Conservation (phyloP, 2,329 filamentous ascomycete species). For the Calycina herbarum region DNA sequence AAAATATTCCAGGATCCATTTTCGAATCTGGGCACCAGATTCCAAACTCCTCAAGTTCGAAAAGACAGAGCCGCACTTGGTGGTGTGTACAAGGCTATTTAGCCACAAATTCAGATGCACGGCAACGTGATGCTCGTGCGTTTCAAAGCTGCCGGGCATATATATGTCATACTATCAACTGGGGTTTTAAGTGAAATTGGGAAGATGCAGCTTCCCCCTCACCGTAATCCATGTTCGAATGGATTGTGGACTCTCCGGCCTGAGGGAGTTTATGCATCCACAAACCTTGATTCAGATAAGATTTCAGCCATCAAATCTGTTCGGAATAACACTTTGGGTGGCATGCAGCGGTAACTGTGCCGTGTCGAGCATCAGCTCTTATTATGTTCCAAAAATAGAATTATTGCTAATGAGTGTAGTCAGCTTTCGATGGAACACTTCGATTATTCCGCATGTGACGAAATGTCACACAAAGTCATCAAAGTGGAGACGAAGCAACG, state of each 20-base stretch:
- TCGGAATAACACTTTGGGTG: conserved; percentile 14
- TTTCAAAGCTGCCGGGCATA: background rate
- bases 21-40: background rate
- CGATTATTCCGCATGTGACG: conserved; percentile 4
- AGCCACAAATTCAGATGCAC: background rate
- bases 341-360: conserved; percentile 8
- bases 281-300: conserved; percentile 26
- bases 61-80: background rate
- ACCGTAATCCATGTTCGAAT: conserved; percentile 17
- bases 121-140: conserved; percentile 9
- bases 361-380: background rate
- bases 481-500: background rate
- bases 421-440: conserved; percentile 4
- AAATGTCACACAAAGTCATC: conserved; percentile 1
- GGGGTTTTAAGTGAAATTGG: background rate
- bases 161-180: conserved; percentile 9
- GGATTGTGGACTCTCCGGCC: conserved; percentile 12
- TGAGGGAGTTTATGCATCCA: conserved; percentile 16
- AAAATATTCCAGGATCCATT: background rate
- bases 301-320: conserved; percentile 23
- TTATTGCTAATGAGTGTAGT: conserved; percentile 6
- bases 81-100: conserved; percentile 3
- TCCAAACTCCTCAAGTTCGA: background rate
- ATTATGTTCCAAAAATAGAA: conserved; percentile 1
- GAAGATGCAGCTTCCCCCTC: background rate